Evolutionary conservation across 1,139 yeast species (phyloP), one percentile per base, ranked within the genome.

Genomic region (Magnusiomyces fungicola): DNA sequence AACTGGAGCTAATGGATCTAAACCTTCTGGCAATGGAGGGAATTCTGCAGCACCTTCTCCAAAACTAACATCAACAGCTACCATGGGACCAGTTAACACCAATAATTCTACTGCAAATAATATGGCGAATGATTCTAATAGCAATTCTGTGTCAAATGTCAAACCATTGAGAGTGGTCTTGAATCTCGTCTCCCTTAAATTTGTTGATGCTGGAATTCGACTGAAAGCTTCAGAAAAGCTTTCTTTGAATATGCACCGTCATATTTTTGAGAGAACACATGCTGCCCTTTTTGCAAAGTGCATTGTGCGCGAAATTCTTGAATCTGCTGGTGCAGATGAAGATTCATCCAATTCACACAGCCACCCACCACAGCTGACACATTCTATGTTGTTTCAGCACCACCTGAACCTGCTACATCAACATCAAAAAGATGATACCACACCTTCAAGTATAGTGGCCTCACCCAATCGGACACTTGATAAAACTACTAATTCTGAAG

Each of bases 171-270:
- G 29, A 14, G 5, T 41, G 9, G 10, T 41, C 9, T 30, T 41
- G 12, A 30, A 41, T 16, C 25, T 41, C 12, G 36, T 41, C 14
- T 29, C 44, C 5, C 24, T 30, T 24, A 30, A 41, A 24, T 41
- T 41, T 29, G 16, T 41, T 16, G 33, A 45, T 7, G 41, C 25
- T 22, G 38, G 46, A 19, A 40, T 55, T 23, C 37, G 48, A 23
- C 54, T 55, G 23, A 52, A 51, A 43, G 59, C 62, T 0, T 47
- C 55, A 21, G 66, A 62, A 50, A 49, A 50, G 21, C 46, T 58
- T 21, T 50, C 57, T 16, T 51, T 61, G 22, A 60, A 57, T 27
- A 57, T 60, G 43, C 61, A 58, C 22, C 52, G 63, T 18, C 42
- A 54, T 12, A 41, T 51, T 16, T 62, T 62, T 50, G 57, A 59